Percentiles rank a stretch among this genome's conserved stretches.
These are phyloP conservation scores for Saraca asoca DNA, from an alignment of 331 rosid genomes.

Conservation along the genomic window DNA sequence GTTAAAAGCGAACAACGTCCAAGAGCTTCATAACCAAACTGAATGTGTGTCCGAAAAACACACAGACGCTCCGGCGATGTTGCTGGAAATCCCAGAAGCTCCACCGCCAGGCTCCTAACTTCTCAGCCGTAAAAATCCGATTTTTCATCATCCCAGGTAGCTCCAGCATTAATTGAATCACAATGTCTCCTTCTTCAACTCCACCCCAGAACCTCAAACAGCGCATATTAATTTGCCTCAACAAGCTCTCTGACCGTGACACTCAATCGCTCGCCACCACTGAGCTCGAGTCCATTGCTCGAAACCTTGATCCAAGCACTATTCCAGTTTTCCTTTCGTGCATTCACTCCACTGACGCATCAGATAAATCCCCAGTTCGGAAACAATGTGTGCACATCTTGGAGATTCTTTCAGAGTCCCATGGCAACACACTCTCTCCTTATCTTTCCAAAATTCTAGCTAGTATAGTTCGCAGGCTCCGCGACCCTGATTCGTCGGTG, in stretches of 20 bases:
- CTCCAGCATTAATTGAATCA: constrained; percentile 5
- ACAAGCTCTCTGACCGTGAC: constrained; percentile 92
- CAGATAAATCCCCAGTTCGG: constrained; percentile 81
- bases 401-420: constrained; percentile 61
- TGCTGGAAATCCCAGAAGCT: constrained; percentile 47
- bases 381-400: constrained; percentile 76
- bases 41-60: background rate
- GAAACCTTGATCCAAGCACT: constrained; percentile 52
- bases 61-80: constrained; percentile 54
- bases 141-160: background rate
- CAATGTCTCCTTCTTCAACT: constrained; percentile 59
- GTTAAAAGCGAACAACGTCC: constrained; percentile 12
- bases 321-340: constrained; percentile 71
- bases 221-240: constrained; percentile 72
- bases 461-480: constrained; percentile 67
- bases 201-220: constrained; percentile 64
- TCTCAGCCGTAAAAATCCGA: background rate
- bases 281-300: constrained; percentile 81
- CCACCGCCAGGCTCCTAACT: constrained; percentile 29
- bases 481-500: constrained; percentile 89
- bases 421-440: constrained; percentile 78
- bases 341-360: constrained; percentile 75
- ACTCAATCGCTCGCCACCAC: constrained; percentile 64
- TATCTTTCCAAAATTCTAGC: constrained; percentile 64
- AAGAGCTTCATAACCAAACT: constrained; percentile 18